Evolutionary conservation across 2,329 filamentous ascomycete species (phyloP), one percentile per base, ranked within the genome.

Genomic region (Rachicladosporium sp.): DNA sequence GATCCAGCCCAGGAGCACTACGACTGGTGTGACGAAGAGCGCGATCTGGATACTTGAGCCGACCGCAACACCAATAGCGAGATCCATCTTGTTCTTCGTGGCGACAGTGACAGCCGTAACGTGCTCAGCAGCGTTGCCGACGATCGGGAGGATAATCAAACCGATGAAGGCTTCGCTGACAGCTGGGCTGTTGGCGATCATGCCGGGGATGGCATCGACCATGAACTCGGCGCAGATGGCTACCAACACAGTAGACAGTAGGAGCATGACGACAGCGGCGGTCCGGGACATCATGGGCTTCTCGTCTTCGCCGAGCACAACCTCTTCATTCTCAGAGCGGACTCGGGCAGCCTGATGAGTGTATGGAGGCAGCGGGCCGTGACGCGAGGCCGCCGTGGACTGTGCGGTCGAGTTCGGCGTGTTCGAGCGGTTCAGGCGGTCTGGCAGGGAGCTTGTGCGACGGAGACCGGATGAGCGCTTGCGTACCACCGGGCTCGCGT

Each of bases 51-150:
- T 88, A 50, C 78, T 83, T 8, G 78, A 83, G 21, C 83, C 82
- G 29, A 88, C 79, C 9, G 82, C 82, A 8, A 88, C 81, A 54
- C 82, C 82, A 46, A 88, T 87, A 3, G 82, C 79, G 6, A 88
- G 65, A 53, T 88, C 83, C 80, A 87, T 86, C 63, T 88, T 88
- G 62, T 87, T 84, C 68, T 87, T 86, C 50, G 79, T 72, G 5
- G 83, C 82, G 1, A 88, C 82, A 0, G 77, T 83, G 39, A 88
- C 81, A 5, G 82, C 82, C 0, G 82, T 87, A 12, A 82, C 80
- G 65, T 88, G 82, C 63, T 88, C 82, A 10, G 82, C 82, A 2
- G 82, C 82, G 51, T 88, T 88, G 31, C 82, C 81, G n/a, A 87
- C 82, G 50, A 88, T 86, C 6, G 82, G 82, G 4, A 89, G 65